A percentile compares a stretch with the other conserved stretches of the same genome.
phyloP scores from a whole-genome alignment of 2,329 filamentous ascomycete species.

The Colletotrichum sansevieriae region DNA sequence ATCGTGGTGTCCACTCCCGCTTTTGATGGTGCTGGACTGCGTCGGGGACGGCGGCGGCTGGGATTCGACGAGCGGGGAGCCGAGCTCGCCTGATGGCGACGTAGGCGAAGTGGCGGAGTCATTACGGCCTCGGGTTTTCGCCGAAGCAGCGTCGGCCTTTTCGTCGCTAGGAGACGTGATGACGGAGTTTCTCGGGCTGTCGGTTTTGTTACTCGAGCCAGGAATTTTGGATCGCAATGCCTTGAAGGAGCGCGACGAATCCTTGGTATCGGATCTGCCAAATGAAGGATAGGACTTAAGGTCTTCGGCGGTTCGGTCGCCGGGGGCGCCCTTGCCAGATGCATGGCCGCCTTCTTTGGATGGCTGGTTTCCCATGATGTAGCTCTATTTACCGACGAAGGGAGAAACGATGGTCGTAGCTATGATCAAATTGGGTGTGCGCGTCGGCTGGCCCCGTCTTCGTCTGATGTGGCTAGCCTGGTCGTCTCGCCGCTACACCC shows the following conservation, averaged over 20 bases:
- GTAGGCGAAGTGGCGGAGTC: constrained; percentile 58
- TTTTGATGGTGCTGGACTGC: constrained; percentile 78
- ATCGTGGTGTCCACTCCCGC: constrained; percentile 73
- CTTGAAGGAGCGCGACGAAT: constrained; percentile 88
- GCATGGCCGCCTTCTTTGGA: constrained; percentile 70
- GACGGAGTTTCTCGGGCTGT: constrained; percentile 85
- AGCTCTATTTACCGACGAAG: constrained; percentile 19
- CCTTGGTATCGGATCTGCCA: constrained; percentile 91
- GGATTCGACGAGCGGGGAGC: constrained; percentile 63
- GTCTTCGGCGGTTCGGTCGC: constrained; percentile 61
- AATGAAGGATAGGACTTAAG: constrained; percentile 93
- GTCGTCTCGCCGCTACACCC: constrained; percentile 43
- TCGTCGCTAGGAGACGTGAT: constrained; percentile 78
- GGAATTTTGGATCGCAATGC: constrained; percentile 92
- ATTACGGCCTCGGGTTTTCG: constrained; percentile 68
- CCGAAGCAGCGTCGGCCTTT: constrained; percentile 80
- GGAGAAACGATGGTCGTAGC: constrained; percentile 20
- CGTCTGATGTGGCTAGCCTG: constrained; percentile 45
- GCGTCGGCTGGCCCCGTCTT: constrained; percentile 38
- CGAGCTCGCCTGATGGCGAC: constrained; percentile 53
- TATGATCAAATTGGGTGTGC: constrained; percentile 34
- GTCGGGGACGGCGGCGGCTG: constrained; percentile 87
- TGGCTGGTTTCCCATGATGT: constrained; percentile 80
- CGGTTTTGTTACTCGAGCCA: constrained; percentile 74
- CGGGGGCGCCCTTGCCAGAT: constrained; percentile 62